A percentile compares a stretch with the other conserved stretches of the same genome.
Evolutionary conservation across 768 basidiomycete genomes (phyloP).

Genomic region (Gymnopilus dilepis): DNA sequence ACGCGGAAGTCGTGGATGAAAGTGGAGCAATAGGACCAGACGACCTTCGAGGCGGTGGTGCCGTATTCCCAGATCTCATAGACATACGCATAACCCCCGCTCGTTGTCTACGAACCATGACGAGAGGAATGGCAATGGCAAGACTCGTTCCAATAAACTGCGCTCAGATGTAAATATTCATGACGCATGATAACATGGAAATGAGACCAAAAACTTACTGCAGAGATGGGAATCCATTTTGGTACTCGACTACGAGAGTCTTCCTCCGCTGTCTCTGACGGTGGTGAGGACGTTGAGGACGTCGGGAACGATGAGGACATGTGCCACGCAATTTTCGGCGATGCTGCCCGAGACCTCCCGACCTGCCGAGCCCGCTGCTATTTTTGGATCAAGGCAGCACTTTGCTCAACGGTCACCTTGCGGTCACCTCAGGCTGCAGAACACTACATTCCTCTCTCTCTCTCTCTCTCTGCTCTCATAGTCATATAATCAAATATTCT

Average conservation of each 20-base stretch:
- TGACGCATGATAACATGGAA: no score
- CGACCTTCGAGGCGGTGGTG: conserved; percentile 39
- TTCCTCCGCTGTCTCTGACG: not conserved
- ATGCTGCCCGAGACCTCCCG: no score
- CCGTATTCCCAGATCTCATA: conserved; percentile 27
- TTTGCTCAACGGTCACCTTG: no score
- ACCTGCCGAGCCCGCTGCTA: no score
- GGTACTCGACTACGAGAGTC: conserved; percentile 19
- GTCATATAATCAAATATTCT: no score
- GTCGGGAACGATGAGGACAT: conserved; percentile 1
- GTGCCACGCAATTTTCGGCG: not conserved
- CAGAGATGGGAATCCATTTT: conserved; percentile 37
- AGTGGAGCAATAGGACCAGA: conserved; percentile 9
- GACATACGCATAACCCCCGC: conserved; percentile 27
- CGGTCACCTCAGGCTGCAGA: no score
- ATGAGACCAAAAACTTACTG: conserved; percentile 22
- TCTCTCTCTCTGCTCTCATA: no score
- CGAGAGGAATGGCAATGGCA: conserved; percentile 40
- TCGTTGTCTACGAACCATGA: conserved; percentile 41
- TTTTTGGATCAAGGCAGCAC: no score
- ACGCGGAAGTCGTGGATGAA: conserved; percentile 6
- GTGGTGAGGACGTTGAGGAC: not conserved
- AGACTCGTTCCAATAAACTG: conserved; percentile 38
- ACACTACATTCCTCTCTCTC: no score
- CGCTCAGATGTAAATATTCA: not conserved